These are phyloP conservation scores for Chromosphaera perkinsii DNA, from an alignment of 208 protist genomes.

Conservation along the genomic window DNA sequence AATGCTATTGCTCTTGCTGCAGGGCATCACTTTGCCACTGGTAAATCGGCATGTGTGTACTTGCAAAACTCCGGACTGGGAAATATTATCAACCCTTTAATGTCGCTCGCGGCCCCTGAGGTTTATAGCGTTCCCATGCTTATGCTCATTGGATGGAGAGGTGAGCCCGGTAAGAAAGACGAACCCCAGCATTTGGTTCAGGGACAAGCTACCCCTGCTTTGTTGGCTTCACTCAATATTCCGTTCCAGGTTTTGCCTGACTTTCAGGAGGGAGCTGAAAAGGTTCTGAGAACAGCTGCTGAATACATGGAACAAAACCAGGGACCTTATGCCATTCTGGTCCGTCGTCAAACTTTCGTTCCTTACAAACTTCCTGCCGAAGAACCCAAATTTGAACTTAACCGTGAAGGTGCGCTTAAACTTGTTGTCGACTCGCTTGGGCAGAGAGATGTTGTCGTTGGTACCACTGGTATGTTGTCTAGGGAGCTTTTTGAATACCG, in stretches of 20 bases:
- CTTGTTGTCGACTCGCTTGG: slow-evolving; percentile 57
- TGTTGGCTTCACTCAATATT: slow-evolving; percentile 57
- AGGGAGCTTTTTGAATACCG: slow-evolving; percentile 64
- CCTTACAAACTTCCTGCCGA: slow-evolving; percentile 47
- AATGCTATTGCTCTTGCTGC: slow-evolving; percentile 69
- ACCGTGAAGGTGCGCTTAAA: slow-evolving; percentile 60
- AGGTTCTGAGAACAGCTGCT: slow-evolving; percentile 60
- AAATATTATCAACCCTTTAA: slow-evolving; percentile 67
- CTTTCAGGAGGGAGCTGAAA: slow-evolving; percentile 53
- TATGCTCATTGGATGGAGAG: slow-evolving; percentile 71
- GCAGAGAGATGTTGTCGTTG: slow-evolving; percentile 52
- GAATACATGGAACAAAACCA: slow-evolving; percentile 53
- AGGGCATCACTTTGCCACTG: slow-evolving; percentile 72
- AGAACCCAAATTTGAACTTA: slow-evolving; percentile 46
- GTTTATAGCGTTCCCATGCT: slow-evolving; percentile 71
- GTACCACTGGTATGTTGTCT: slow-evolving; percentile 63
- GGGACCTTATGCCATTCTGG: slow-evolving; percentile 67
- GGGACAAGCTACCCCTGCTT: slow-evolving; percentile 55
- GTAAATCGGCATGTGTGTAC: slow-evolving; percentile 49
- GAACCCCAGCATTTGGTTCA: slow-evolving; percentile 68
- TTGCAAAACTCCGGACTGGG: slow-evolving; percentile 68
- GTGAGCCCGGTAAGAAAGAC: slow-evolving; percentile 60
- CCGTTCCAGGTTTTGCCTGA: slow-evolving; percentile 63
- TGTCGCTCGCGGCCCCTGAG: slow-evolving; percentile 61
- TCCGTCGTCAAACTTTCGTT: slow-evolving; percentile 57